phyloP scores from a whole-genome alignment of 768 basidiomycete genomes.

The Hypholoma fasciculare region DNA sequence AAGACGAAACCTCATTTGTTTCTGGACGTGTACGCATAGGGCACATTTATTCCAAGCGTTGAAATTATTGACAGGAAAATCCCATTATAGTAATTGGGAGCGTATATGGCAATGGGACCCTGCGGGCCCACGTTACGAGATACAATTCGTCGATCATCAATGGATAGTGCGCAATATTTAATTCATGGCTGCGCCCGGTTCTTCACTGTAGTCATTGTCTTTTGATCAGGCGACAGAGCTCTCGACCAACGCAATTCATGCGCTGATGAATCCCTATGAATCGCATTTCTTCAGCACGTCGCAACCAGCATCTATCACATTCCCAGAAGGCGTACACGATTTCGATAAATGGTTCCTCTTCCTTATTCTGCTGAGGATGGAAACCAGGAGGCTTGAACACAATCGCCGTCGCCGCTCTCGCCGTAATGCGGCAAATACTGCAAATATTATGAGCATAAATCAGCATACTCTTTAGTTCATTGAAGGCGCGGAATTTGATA shows the following conservation, averaged over 20 bases:
- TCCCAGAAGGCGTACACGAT: background rate
- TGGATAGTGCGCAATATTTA: background rate
- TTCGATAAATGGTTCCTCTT: background rate
- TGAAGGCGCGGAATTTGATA: no score
- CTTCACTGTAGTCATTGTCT: background rate
- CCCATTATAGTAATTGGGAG: background rate
- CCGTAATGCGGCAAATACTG: no score
- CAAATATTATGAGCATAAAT: no score
- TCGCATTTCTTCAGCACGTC: background rate
- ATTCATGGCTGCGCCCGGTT: background rate
- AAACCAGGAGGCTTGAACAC: background rate
- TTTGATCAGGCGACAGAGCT: background rate
- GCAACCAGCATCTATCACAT: background rate
- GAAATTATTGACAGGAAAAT: no score
- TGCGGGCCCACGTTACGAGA: background rate
- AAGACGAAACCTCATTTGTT: background rate
- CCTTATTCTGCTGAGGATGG: background rate
- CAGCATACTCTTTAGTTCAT: no score
- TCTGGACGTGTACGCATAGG: background rate
- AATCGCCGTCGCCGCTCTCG: no score
- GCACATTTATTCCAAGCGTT: no score
- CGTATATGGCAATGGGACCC: slow-evolving; percentile 1
- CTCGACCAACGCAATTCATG: background rate
- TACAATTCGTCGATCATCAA: background rate
- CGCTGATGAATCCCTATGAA: background rate